Evolutionary conservation across 2,329 filamentous ascomycete genomes (phyloP).

Genomic region (Arthrocladium fulminans): DNA sequence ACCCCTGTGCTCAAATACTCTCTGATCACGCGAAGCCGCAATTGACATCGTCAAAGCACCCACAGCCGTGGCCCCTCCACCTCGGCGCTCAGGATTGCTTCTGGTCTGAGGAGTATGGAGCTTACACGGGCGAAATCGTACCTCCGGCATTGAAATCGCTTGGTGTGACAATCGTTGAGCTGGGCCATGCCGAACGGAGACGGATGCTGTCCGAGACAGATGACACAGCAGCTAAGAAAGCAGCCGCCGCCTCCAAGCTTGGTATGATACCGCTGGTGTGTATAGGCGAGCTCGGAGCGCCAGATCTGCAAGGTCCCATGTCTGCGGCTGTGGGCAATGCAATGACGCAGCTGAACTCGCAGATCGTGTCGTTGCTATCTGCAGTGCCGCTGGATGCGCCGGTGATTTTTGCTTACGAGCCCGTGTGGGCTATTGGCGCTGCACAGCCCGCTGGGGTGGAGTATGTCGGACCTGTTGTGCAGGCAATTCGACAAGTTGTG

Average conservation of each 20-base stretch:
- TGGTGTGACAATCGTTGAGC: slow-evolving; percentile 63
- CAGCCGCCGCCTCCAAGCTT: slow-evolving; percentile 56
- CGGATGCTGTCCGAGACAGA: slow-evolving; percentile 68
- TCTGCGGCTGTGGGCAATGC: slow-evolving; percentile 45
- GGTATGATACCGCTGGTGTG: slow-evolving; percentile 71
- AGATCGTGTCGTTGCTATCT: slow-evolving; percentile 56
- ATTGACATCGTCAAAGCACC: slow-evolving; percentile 13
- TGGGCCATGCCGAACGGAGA: slow-evolving; percentile 73
- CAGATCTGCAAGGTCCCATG: slow-evolving; percentile 29
- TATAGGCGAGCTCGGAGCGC: slow-evolving; percentile 59
- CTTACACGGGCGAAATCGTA: slow-evolving; percentile 71
- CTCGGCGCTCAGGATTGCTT: slow-evolving; percentile 70
- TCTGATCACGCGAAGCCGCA: slow-evolving; percentile 25
- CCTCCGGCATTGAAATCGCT: slow-evolving; percentile 57
- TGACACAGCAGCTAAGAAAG: slow-evolving; percentile 57
- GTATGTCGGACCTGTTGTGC: slow-evolving; percentile 63
- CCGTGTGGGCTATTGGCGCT: slow-evolving; percentile 81
- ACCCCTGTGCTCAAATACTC: slow-evolving; percentile 35
- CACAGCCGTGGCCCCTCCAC: slow-evolving; percentile 40
- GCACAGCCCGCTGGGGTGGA: slow-evolving; percentile 60
- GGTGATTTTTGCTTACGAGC: slow-evolving; percentile 74
- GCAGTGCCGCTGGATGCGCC: slow-evolving; percentile 55
- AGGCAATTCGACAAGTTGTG: slow-evolving; percentile 50
- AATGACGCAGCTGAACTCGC: slow-evolving; percentile 55
- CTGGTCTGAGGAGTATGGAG: slow-evolving; percentile 55